These are phyloP conservation scores for Scheffersomyces stipitis DNA, from an alignment of 805 yeast species.

Conservation along the genomic window DNA sequence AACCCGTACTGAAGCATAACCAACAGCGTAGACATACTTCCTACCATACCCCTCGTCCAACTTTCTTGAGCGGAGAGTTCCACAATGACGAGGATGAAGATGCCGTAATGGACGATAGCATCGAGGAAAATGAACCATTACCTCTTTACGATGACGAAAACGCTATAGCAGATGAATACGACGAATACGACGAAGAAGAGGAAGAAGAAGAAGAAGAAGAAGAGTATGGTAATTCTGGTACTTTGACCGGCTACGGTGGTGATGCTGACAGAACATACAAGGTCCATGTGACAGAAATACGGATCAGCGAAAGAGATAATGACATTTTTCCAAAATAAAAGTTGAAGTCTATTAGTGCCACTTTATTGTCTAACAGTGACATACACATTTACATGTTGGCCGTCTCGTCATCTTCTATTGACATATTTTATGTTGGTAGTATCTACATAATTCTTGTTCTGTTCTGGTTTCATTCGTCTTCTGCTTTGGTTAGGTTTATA, in stretches of 20 bases:
- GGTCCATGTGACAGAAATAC: slow-evolving; percentile 43
- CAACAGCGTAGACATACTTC: slow-evolving; percentile 31
- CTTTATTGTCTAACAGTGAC: no score
- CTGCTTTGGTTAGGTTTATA: no score
- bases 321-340: slow-evolving; percentile 32
- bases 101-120: slow-evolving; percentile 4
- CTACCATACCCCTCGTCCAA: slow-evolving; percentile 24
- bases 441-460: no score
- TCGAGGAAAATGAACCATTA: slow-evolving; percentile 14
- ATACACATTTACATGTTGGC: no score
- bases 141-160: slow-evolving; percentile 15
- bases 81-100: slow-evolving; percentile 11
- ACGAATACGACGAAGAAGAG: slow-evolving; percentile 17
- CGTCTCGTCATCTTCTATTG: no score
- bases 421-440: no score
- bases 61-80: slow-evolving; percentile 10
- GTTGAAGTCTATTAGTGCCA: no score
- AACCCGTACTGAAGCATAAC: slow-evolving; percentile 2
- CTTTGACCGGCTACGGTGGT: slow-evolving; percentile 20
- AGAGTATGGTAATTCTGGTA: no score
- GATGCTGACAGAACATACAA: slow-evolving; percentile 27
- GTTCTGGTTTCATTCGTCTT: no score
- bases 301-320: slow-evolving; percentile 34
- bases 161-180: slow-evolving; percentile 15
- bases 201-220: no score